Evolutionary conservation across 345 rosid species (phyloP).

Genomic region (Acer negundo): DNA sequence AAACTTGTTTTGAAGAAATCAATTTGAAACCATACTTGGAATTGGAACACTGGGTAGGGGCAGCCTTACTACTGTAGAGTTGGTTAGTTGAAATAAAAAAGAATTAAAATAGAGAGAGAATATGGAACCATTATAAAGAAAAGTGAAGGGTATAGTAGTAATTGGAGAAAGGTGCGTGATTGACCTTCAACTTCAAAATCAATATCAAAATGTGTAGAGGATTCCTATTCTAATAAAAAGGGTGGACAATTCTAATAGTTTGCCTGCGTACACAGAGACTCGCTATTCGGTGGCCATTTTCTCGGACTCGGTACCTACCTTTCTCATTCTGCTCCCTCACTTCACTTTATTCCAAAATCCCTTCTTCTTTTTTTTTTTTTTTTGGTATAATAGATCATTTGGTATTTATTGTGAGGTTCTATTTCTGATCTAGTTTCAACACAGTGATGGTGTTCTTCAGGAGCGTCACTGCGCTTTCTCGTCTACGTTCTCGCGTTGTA

Average conservation of each 20-base stretch:
- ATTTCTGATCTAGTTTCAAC: not conserved
- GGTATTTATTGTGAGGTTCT: not conserved
- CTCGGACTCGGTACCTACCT: not conserved
- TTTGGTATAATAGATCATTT: not conserved
- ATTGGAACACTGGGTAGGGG: no score
- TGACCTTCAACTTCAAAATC: not conserved
- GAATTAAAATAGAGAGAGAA: no score
- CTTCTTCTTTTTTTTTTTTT: not conserved
- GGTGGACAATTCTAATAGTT: not conserved
- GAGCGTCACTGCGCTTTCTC: constrained; percentile 57
- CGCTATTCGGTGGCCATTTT: not conserved
- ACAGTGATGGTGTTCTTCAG: constrained; percentile 69
- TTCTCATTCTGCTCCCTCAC: not conserved
- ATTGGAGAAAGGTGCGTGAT: not conserved
- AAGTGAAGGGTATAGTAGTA: not conserved
- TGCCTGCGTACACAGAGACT: not conserved
- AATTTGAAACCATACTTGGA: no score
- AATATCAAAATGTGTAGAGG: not conserved
- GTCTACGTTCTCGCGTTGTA: constrained; percentile 71
- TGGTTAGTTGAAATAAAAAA: no score
- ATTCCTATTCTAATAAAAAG: not conserved
- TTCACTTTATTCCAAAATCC: not conserved
- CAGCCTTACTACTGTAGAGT: no score
- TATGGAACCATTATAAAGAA: no score
- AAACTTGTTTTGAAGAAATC: no score